Evolutionary conservation across 2,329 filamentous ascomycete genomes (phyloP).

Genomic region (Juglanconis oblonga): DNA sequence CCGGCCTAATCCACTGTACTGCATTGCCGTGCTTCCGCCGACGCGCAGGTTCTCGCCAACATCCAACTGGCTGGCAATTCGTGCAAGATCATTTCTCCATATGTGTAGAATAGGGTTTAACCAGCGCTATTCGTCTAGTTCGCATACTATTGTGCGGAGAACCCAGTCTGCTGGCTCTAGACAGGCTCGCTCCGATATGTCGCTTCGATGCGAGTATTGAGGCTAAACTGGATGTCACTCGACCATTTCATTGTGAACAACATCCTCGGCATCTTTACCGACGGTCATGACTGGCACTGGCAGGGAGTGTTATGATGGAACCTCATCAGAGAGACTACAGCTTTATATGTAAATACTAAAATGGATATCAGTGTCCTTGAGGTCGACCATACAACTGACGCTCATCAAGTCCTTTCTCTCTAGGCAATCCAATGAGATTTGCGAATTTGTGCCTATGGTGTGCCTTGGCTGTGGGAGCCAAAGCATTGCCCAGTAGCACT

Average conservation of each 20-base stretch:
- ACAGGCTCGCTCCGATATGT: slow-evolving; percentile 3
- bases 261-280: not conserved
- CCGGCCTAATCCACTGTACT: too few species aligned
- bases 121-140: slow-evolving; percentile 7
- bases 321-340: too few species aligned
- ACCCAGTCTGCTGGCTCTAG: slow-evolving; percentile 3
- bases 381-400: too few species aligned
- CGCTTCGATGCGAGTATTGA: not conserved
- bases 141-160: slow-evolving; percentile 11
- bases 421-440: too few species aligned
- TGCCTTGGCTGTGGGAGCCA: not conserved
- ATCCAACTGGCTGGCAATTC: slow-evolving; percentile 6
- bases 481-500: not conserved
- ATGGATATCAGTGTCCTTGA: too few species aligned
- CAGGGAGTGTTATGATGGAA: too few species aligned
- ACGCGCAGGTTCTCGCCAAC: not conserved
- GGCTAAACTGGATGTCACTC: not conserved
- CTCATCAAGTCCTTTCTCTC: too few species aligned
- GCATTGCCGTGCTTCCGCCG: slow-evolving; percentile 2
- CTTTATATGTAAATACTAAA: too few species aligned
- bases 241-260: not conserved
- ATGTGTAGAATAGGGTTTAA: slow-evolving; percentile 1
- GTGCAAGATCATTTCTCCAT: slow-evolving; percentile 17
- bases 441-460: not conserved
- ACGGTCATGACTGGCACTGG: too few species aligned